Evolutionary conservation across 345 rosid genomes (phyloP).

Genomic region (Gossypium mustelinum): DNA sequence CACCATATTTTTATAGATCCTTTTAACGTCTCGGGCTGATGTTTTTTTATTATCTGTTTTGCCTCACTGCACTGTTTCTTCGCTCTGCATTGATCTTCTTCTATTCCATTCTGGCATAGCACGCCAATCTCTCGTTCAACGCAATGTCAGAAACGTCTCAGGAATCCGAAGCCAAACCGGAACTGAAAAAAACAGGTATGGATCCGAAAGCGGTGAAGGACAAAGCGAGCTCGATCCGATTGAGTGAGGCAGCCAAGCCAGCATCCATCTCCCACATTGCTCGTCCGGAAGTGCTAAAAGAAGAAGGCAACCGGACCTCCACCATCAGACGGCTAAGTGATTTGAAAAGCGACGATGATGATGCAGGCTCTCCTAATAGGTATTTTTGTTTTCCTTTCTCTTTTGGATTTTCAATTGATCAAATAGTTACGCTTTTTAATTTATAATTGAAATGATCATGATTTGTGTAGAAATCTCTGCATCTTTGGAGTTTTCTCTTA

Average conservation of each 20-base stretch:
- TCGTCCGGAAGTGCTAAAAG: conserved; percentile 38
- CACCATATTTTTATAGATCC: no score
- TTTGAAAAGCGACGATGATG: conserved; percentile 67
- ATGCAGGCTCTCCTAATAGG: conserved; percentile 62
- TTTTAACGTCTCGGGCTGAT: neutral
- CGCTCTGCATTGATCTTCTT: neutral
- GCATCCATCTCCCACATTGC: conserved; percentile 26
- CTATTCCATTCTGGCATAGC: neutral
- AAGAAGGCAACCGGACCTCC: conserved; percentile 66
- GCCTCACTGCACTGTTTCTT: neutral
- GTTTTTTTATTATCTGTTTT: neutral
- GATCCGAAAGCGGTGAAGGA: neutral
- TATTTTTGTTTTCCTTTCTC: neutral
- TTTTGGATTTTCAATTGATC: neutral
- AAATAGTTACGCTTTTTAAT: neutral
- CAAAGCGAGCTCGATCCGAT: conserved; percentile 1
- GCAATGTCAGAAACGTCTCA: neutral
- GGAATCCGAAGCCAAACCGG: conserved; percentile 4
- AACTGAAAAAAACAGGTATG: neutral
- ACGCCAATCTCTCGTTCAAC: neutral
- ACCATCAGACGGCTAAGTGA: conserved; percentile 83
- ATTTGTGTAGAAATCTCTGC: neutral
- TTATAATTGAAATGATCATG: neutral
- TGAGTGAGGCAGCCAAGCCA: neutral
- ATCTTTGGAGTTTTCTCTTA: neutral